phyloP scores from a whole-genome alignment of 306 rosid species.

The Crotalaria pallida region DNA sequence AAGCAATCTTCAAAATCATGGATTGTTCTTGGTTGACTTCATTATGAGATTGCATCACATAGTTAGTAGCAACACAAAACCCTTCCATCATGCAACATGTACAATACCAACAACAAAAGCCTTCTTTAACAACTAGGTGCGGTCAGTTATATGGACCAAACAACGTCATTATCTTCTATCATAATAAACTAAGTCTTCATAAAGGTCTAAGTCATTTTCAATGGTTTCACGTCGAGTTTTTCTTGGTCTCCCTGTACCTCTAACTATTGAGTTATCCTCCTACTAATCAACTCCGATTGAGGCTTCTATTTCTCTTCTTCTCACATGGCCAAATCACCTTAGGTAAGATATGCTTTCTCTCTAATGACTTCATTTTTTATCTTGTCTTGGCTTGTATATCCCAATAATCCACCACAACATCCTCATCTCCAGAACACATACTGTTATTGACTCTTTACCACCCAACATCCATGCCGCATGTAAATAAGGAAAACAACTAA shows the following conservation, averaged over 20 bases:
- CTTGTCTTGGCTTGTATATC: no score
- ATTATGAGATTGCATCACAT: neutral
- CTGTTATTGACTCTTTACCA: no score
- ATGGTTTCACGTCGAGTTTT: neutral
- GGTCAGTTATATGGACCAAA: neutral
- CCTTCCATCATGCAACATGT: neutral
- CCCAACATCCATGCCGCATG: neutral
- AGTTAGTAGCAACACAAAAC: neutral
- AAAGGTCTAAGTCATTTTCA: neutral
- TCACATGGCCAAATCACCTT: neutral
- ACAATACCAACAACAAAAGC: neutral
- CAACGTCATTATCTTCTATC: neutral
- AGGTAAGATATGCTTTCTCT: neutral
- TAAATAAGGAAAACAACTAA: neutral
- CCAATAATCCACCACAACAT: no score
- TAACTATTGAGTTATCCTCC: neutral
- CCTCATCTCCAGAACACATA: no score
- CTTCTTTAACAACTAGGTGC: neutral
- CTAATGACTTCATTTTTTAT: neutral
- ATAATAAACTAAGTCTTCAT: neutral
- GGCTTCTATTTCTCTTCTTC: neutral
- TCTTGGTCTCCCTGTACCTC: neutral
- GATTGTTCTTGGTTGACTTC: neutral
- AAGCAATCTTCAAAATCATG: neutral
- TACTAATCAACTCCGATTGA: no score